These are phyloP conservation scores for Panicum miliaceum DNA, from an alignment of 176 grass and related monocot species.

Conservation along the genomic window DNA sequence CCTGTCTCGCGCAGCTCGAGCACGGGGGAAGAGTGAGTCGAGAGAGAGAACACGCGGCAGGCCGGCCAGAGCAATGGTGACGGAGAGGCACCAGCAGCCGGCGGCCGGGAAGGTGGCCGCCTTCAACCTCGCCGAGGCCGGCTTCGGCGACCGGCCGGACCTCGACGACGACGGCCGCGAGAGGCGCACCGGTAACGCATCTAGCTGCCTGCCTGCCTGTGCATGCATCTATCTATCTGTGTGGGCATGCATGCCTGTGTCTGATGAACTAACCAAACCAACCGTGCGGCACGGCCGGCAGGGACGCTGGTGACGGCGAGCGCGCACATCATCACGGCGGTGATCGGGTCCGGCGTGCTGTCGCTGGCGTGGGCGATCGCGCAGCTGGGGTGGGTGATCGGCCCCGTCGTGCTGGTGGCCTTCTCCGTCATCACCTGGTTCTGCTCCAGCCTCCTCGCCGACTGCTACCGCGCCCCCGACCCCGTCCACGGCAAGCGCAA, in stretches of 20 bases:
- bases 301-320: slow-evolving; percentile 89
- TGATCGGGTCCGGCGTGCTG: slow-evolving; percentile 94
- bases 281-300: background rate
- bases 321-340: slow-evolving; percentile 93
- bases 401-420: slow-evolving; percentile 59
- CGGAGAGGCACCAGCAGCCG: slow-evolving; percentile 42
- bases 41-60: no score
- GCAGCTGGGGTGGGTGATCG: slow-evolving; percentile 90
- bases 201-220: background rate
- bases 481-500: slow-evolving; percentile 80
- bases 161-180: slow-evolving; percentile 85
- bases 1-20: background rate
- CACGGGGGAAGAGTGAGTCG: background rate
- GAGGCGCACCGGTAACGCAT: slow-evolving; percentile 55
- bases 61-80: slow-evolving; percentile 31
- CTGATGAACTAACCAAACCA: no score
- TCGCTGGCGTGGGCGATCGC: slow-evolving; percentile 90
- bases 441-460: slow-evolving; percentile 80
- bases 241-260: no score
- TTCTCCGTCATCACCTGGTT: slow-evolving; percentile 97
- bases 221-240: no score
- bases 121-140: slow-evolving; percentile 58
- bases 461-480: slow-evolving; percentile 79
- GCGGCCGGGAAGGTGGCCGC: slow-evolving; percentile 9
- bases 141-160: slow-evolving; percentile 42